Conservation (phyloP, 306 rosid genomes). For the Dalbergia cultrata region DNA sequence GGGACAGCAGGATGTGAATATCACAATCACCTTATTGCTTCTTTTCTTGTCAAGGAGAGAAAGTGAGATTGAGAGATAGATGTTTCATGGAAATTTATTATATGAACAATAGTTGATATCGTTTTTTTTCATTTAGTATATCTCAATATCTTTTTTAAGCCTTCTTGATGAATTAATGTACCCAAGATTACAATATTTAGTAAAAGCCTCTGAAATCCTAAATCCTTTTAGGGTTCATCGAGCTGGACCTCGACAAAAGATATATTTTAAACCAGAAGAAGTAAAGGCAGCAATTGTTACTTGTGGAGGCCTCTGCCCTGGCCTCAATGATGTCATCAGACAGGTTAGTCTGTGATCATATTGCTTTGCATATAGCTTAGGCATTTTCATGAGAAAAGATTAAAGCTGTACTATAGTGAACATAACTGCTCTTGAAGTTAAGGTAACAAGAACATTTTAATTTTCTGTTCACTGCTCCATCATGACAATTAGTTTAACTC, state of each 20-base stretch:
- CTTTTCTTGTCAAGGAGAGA: background rate
- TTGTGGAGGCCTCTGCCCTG: constrained; percentile 99
- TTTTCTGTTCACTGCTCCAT: constrained; percentile 9
- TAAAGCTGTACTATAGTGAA: background rate
- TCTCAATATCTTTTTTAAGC: background rate
- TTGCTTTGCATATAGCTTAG: constrained; percentile 9
- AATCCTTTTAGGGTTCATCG: constrained; percentile 83
- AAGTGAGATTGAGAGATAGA: background rate
- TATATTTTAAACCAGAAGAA: constrained; percentile 87
- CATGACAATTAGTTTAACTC: background rate
- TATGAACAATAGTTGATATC: constrained; percentile 7
- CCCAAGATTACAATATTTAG: constrained; percentile 2
- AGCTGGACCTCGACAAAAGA: constrained; percentile 97
- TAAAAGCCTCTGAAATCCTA: constrained; percentile 31
- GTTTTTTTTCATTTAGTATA: background rate
- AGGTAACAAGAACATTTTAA: background rate
- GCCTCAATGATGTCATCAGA: constrained; percentile 98
- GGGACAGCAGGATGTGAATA: too few relatives aligned
- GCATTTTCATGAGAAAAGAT: constrained; percentile 26
- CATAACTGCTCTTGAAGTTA: constrained; percentile 10
- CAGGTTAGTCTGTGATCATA: constrained; percentile 67
- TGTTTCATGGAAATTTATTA: constrained; percentile 1
- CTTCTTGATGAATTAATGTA: constrained; percentile 11
- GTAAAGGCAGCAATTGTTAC: constrained; percentile 98
- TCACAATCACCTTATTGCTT: too few relatives aligned